These are phyloP conservation scores for Cytospora piceicola DNA, from an alignment of 2,329 filamentous ascomycete species.

Conservation along the genomic window DNA sequence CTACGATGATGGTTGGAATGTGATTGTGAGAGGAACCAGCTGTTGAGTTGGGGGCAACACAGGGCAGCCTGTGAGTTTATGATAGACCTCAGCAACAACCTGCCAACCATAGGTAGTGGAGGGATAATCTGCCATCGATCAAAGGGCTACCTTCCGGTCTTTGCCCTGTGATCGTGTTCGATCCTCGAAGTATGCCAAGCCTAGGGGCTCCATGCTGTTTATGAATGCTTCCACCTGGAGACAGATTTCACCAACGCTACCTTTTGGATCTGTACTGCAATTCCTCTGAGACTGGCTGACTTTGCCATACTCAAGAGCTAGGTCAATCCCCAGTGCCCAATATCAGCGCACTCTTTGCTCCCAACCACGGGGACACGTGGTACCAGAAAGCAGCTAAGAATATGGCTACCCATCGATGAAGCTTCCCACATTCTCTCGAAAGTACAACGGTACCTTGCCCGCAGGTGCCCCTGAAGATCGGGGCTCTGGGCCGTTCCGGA, in stretches of 20 bases:
- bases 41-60: background rate
- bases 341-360: background rate
- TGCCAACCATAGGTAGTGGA: background rate
- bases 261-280: background rate
- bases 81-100: background rate
- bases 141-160: background rate
- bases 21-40: background rate
- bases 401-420: no score
- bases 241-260: background rate
- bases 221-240: background rate
- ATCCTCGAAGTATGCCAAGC: background rate
- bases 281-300: background rate
- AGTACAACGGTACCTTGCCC: background rate
- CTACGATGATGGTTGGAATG: constrained; percentile 18
- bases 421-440: background rate
- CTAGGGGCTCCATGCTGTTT: background rate
- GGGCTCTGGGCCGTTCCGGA: background rate
- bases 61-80: background rate
- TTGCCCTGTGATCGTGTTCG: background rate
- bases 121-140: background rate
- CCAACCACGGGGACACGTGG: background rate
- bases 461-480: background rate
- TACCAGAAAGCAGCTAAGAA: background rate
- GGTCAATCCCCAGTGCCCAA: background rate
- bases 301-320: background rate